Evolutionary conservation across 805 yeast genomes (phyloP).

Genomic region (Lachancea fermentati): DNA sequence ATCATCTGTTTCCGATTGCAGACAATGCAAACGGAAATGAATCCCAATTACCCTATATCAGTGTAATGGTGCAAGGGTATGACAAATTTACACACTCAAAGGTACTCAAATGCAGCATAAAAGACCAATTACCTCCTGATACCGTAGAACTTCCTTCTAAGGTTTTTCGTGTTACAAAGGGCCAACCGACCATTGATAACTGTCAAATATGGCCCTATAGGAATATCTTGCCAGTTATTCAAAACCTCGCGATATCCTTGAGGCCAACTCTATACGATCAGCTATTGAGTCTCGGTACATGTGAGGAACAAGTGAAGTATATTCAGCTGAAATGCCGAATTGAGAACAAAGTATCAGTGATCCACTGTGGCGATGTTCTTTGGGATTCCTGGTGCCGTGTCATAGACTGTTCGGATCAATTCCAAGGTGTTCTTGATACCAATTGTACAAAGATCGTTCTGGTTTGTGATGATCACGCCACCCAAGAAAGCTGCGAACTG

Average conservation of each 20-base stretch:
- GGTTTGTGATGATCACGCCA: slow-evolving; percentile 3
- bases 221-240: slow-evolving; percentile 11
- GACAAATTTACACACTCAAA: background rate
- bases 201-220: slow-evolving; percentile 13
- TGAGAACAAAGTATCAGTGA: slow-evolving; percentile 10
- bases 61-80: slow-evolving; percentile 2
- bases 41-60: background rate
- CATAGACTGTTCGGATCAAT: slow-evolving; percentile 16
- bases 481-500: background rate
- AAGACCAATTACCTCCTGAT: slow-evolving; percentile 11
- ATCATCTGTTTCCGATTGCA: slow-evolving; percentile 1
- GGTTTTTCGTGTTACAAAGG: slow-evolving; percentile 7
- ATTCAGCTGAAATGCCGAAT: slow-evolving; percentile 20
- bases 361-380: slow-evolving; percentile 14
- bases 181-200: slow-evolving; percentile 14
- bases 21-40: background rate
- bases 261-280: slow-evolving; percentile 19
- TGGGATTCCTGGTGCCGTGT: slow-evolving; percentile 19
- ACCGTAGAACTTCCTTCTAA: slow-evolving; percentile 13
- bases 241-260: slow-evolving; percentile 14
- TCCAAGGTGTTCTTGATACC: slow-evolving; percentile 20
- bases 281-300: slow-evolving; percentile 11
- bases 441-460: slow-evolving; percentile 18
- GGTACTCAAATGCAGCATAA: slow-evolving; percentile 8
- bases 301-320: slow-evolving; percentile 18